Conservation (phyloP, 2,329 filamentous ascomycete species). For the Diplodia seriata region DNA sequence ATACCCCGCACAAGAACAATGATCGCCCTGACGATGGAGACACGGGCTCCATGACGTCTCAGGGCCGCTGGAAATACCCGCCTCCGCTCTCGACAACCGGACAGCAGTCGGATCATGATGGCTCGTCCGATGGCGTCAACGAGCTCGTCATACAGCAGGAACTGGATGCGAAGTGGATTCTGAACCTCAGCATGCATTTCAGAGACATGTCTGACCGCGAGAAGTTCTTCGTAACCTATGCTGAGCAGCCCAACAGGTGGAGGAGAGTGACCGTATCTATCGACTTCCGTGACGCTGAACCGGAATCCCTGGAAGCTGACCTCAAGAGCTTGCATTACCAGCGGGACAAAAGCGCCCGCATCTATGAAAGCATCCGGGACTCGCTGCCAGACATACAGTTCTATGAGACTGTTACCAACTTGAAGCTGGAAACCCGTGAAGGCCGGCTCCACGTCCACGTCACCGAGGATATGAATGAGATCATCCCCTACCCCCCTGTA, state of each 20-base stretch:
- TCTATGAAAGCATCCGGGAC: slow-evolving; percentile 48
- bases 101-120: slow-evolving; percentile 43
- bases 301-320: slow-evolving; percentile 84
- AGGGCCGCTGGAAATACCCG: slow-evolving; percentile 3
- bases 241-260: slow-evolving; percentile 79
- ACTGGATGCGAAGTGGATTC: slow-evolving; percentile 87
- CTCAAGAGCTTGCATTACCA: slow-evolving; percentile 80
- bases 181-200: slow-evolving; percentile 98
- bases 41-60: slow-evolving; percentile 41
- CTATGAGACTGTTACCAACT: slow-evolving; percentile 92
- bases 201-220: slow-evolving; percentile 89
- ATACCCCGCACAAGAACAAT: slow-evolving; percentile 10
- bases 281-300: slow-evolving; percentile 83
- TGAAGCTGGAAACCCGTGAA: slow-evolving; percentile 89
- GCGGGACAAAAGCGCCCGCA: slow-evolving; percentile 70
- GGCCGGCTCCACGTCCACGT: slow-evolving; percentile 94
- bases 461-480: slow-evolving; percentile 96
- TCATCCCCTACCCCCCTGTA: slow-evolving; percentile 81
- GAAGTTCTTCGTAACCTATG: slow-evolving; percentile 97
- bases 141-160: slow-evolving; percentile 76
- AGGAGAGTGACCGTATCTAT: slow-evolving; percentile 89
- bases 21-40: slow-evolving; percentile 42
- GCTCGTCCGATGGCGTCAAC: slow-evolving; percentile 51
- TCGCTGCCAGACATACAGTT: slow-evolving; percentile 94
- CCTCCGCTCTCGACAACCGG: slow-evolving; percentile 39